A percentile compares a stretch with the other conserved stretches of the same genome.
phyloP scores from a whole-genome alignment of 352 stramenopile genomes.

The Phytophthora rubi region DNA sequence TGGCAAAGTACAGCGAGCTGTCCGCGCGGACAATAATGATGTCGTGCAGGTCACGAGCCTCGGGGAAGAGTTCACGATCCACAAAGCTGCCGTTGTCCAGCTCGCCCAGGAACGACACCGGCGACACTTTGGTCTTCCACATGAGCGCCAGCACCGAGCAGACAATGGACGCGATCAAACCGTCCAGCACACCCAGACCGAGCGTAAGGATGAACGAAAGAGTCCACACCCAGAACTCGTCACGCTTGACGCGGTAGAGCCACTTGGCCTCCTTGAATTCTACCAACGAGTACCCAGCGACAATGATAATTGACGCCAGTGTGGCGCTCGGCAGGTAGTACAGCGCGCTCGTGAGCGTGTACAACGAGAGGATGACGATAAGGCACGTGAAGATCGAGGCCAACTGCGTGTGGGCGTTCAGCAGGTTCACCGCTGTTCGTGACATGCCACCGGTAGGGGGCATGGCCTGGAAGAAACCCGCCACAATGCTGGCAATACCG shows the following conservation, averaged over 20 bases:
- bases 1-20: constrained; percentile 56
- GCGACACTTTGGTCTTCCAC: constrained; percentile 50
- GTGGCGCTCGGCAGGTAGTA: constrained; percentile 82
- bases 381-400: constrained; percentile 79
- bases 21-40: constrained; percentile 51
- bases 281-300: constrained; percentile 83
- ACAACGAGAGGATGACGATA: constrained; percentile 81
- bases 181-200: constrained; percentile 45
- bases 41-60: constrained; percentile 33
- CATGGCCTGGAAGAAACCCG: constrained; percentile 87
- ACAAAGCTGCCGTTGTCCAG: constrained; percentile 41
- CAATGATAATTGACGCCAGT: constrained; percentile 88
- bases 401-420: constrained; percentile 80
- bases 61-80: constrained; percentile 35
- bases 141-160: constrained; percentile 55
- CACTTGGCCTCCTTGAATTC: constrained; percentile 84
- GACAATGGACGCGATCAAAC: constrained; percentile 52
- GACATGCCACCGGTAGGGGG: constrained; percentile 84
- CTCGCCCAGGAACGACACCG: constrained; percentile 41
- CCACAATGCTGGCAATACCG: constrained; percentile 79
- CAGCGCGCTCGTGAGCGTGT: constrained; percentile 83
- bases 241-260: constrained; percentile 63
- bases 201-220: constrained; percentile 55
- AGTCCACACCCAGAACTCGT: constrained; percentile 58
- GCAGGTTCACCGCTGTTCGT: constrained; percentile 88